Evolutionary conservation across 2,329 filamentous ascomycete species (phyloP).

Genomic region (Seiridium unicorne): DNA sequence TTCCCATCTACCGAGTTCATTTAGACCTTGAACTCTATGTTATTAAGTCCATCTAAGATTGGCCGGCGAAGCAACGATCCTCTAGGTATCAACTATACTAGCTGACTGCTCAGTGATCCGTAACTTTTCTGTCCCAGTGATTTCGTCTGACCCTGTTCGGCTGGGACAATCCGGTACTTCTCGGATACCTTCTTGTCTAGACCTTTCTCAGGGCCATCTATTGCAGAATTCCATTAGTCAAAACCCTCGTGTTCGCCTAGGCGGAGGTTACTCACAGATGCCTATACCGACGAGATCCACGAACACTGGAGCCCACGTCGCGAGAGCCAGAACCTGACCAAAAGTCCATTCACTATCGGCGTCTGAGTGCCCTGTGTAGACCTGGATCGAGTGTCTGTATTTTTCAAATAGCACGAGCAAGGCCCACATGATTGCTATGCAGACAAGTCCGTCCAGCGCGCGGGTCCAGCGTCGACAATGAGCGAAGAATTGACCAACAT

Average conservation of each 20-base stretch:
- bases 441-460: conserved; percentile 13
- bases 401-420: conserved; percentile 23
- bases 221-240: background rate
- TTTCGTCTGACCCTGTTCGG: background rate
- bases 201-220: background rate
- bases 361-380: conserved; percentile 14
- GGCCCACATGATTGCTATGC: conserved; percentile 24
- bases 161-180: background rate
- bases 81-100: too few species aligned
- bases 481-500: background rate
- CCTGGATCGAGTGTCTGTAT: conserved; percentile 18
- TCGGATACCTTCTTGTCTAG: background rate
- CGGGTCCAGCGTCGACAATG: conserved; percentile 11
- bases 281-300: background rate
- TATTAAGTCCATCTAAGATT: too few species aligned
- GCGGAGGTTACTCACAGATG: background rate
- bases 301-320: conserved; percentile 26
- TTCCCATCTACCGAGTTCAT: too few species aligned
- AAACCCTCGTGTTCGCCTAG: background rate
- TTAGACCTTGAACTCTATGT: too few species aligned
- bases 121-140: conserved; percentile 25
- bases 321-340: conserved; percentile 27
- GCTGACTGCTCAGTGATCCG: conserved; percentile 27
- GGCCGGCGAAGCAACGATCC: too few species aligned
- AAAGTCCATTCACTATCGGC: conserved; percentile 27